These are phyloP conservation scores for Neurospora africana DNA, from an alignment of 495 filamentous ascomycete genomes.

Conservation along the genomic window DNA sequence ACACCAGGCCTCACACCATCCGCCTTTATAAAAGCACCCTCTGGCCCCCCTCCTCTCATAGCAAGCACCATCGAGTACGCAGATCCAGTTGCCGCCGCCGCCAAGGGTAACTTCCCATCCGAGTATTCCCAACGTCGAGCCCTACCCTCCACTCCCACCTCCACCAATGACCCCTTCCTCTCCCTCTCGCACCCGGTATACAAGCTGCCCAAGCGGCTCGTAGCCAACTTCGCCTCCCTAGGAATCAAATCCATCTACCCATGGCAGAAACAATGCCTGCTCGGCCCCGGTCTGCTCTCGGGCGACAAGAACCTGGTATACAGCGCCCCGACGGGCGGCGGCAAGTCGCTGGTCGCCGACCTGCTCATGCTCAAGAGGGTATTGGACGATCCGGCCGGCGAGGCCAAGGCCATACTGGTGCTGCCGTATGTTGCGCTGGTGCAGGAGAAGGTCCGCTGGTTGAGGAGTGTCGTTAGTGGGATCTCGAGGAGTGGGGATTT, in stretches of 20 bases:
- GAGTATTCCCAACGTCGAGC: conserved; percentile 39
- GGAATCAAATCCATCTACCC: conserved; percentile 65
- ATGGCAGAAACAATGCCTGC: conserved; percentile 74
- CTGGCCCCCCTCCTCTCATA: conserved; percentile 15
- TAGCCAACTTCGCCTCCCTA: conserved; percentile 51
- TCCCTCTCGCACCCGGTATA: conserved; percentile 55
- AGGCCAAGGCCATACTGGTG: conserved; percentile 64
- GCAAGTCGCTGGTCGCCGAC: conserved; percentile 71
- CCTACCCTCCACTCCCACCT: conserved; percentile 37
- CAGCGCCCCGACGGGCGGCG: conserved; percentile 74
- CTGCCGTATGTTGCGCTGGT: conserved; percentile 76
- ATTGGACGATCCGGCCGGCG: conserved; percentile 42
- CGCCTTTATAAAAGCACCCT: neutral
- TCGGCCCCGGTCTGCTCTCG: conserved; percentile 53
- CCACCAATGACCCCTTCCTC: conserved; percentile 48
- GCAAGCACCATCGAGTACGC: conserved; percentile 25
- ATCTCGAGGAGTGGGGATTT: conserved; percentile 39
- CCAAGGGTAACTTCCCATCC: conserved; percentile 8
- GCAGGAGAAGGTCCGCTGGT: conserved; percentile 72
- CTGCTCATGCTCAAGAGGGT: conserved; percentile 64
- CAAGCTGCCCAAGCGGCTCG: conserved; percentile 48
- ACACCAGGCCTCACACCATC: neutral
- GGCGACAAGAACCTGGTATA: conserved; percentile 68
- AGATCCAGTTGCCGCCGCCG: conserved; percentile 4
- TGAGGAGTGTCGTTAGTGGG: conserved; percentile 56